Evolutionary conservation across 257 asterid genomes (phyloP).

Genomic region (Solanum paucissectum): DNA sequence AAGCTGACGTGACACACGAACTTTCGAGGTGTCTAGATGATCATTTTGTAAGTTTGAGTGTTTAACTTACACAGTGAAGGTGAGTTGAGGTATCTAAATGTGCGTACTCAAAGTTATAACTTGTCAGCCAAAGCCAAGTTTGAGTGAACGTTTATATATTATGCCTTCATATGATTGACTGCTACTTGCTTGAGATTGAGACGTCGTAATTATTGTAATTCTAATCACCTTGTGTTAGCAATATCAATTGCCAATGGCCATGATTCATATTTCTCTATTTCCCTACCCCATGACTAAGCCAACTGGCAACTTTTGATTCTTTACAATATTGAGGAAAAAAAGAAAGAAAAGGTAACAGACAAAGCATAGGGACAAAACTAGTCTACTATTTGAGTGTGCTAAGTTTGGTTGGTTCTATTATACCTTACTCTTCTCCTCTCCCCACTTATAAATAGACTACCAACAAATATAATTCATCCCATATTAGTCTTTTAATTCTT

Average conservation of each 20-base stretch:
- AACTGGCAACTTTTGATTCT: conserved; percentile 74
- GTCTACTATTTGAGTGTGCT: conserved; percentile 37
- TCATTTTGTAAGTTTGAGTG: background rate
- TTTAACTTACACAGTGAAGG: background rate
- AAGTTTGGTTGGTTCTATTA: conserved; percentile 22
- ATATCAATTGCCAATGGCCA: conserved; percentile 17
- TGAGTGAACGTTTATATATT: background rate
- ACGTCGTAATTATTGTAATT: background rate
- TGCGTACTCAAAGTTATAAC: background rate
- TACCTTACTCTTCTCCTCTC: conserved; percentile 1
- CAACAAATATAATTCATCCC: background rate
- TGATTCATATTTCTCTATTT: background rate
- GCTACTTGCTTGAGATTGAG: background rate
- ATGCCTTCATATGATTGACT: background rate
- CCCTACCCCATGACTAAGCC: conserved; percentile 13
- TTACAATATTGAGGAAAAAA: conserved; percentile 14
- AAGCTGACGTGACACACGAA: background rate
- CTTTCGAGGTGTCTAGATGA: background rate
- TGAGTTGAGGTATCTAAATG: background rate
- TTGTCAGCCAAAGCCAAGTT: background rate
- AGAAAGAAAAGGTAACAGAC: conserved; percentile 19
- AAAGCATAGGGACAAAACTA: conserved; percentile 42
- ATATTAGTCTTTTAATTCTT: background rate
- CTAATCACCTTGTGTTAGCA: conserved; percentile 11
- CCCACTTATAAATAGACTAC: conserved; percentile 20